Percentiles rank a stretch among this genome's conserved stretches.
Conservation (phyloP, 2,329 filamentous ascomycete genomes). For the Penicillium expansum region DNA sequence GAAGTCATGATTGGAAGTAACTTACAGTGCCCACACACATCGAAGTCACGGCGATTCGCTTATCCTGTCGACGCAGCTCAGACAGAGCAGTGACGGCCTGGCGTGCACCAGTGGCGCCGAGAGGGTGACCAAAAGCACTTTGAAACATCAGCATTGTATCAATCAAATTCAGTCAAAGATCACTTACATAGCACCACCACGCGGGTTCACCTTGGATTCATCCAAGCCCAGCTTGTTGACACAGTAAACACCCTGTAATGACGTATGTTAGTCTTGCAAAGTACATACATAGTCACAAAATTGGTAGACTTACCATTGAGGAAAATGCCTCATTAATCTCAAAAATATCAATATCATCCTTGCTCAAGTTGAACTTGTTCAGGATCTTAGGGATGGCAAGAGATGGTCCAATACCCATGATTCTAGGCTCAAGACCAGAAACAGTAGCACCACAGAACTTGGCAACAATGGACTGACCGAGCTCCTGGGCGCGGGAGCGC, state of each 20-base stretch:
- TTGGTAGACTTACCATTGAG: slow-evolving; percentile 44
- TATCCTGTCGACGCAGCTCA: slow-evolving; percentile 73
- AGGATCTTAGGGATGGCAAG: slow-evolving; percentile 89
- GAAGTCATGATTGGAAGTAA: slow-evolving; percentile 31
- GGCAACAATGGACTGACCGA: slow-evolving; percentile 80
- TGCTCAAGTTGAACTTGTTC: slow-evolving; percentile 70
- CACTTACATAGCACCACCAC: slow-evolving; percentile 75
- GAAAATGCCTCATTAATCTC: slow-evolving; percentile 86
- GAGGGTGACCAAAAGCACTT: slow-evolving; percentile 79
- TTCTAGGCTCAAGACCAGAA: slow-evolving; percentile 78
- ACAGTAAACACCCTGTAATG: slow-evolving; percentile 77
- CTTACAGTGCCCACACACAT: slow-evolving; percentile 89
- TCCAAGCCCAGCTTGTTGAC: slow-evolving; percentile 78
- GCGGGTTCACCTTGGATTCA: slow-evolving; percentile 83
- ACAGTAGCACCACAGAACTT: slow-evolving; percentile 84
- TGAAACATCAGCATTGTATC: slow-evolving; percentile 9
- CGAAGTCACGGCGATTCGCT: slow-evolving; percentile 80
- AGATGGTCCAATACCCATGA: slow-evolving; percentile 91
- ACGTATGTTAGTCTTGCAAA: background rate
- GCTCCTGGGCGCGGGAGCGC: slow-evolving; percentile 76
- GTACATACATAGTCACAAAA: background rate
- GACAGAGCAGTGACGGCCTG: slow-evolving; percentile 87
- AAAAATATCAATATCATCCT: slow-evolving; percentile 42
- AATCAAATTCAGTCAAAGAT: background rate
- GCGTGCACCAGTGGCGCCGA: slow-evolving; percentile 85